Evolutionary conservation across 352 stramenopile genomes (phyloP), one percentile per base, ranked within the genome.

Genomic region (Synura sp.): DNA sequence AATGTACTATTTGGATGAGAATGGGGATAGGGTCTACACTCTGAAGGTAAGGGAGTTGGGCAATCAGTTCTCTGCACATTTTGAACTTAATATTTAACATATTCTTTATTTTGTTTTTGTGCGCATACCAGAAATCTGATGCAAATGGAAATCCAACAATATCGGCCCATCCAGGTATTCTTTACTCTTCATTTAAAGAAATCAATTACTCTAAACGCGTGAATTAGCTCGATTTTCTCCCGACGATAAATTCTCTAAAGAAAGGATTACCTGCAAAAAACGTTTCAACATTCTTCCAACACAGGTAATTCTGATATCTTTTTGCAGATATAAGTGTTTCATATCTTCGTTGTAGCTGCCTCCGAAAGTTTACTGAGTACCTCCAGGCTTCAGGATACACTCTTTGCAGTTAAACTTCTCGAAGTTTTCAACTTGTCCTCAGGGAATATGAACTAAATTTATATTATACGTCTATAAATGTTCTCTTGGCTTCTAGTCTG

Each of bases 241-340:
- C 0, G 96, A 99, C 86, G 96, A 99, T 86, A 99, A 99, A 89
- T 99, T 98, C 86, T 98, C 92, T 55, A 90, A 94, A 86, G 93
- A 99, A 88, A 89, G 96, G 69, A 95, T 99, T 79, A 96, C 92
- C 49, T 96, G 89, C 69, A 99, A 99, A 88, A 99, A 98, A 84
- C 88, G 96, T 82, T 98, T 98, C 85, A 91, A 92, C 42, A 89
- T 99, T 79, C 93, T 99, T 81, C 91, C 95, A 53, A 98, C 95
- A 79, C 93, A 98, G n/a, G n/a, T n/a, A n/a, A n/a, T n/a, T n/a
- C n/a, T n/a, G n/a, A n/a, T n/a, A n/a, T n/a, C n/a, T n/a, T n/a
- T n/a, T n/a, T n/a, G n/a, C n/a, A n/a, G n/a, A n/a, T n/a, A n/a
- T n/a, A n/a, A n/a, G n/a, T n/a, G n/a, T n/a, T n/a, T n/a, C n/a